phyloP scores from a whole-genome alignment of 192 early-diverging fungal species.

The Umbelopsis vinacea region DNA sequence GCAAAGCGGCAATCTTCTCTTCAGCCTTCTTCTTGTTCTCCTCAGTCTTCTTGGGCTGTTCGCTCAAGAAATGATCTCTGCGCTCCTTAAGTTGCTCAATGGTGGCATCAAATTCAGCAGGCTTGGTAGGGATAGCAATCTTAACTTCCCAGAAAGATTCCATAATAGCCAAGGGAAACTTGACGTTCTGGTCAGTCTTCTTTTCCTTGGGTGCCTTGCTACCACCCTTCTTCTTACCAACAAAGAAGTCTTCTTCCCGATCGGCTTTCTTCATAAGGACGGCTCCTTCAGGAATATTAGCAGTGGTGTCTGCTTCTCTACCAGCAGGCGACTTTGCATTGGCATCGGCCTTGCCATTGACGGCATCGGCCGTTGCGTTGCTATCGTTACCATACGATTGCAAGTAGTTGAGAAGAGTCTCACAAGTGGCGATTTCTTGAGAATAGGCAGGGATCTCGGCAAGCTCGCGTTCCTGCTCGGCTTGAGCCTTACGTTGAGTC shows the following conservation, averaged over 20 bases:
- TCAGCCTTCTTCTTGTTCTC: slow-evolving; percentile 91
- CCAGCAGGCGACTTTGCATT: slow-evolving; percentile 45
- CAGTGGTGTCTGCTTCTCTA: slow-evolving; percentile 54
- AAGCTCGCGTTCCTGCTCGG: slow-evolving; percentile 79
- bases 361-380: slow-evolving; percentile 46
- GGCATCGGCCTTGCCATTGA: slow-evolving; percentile 24
- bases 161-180: slow-evolving; percentile 77
- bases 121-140: slow-evolving; percentile 77
- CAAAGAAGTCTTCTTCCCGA: slow-evolving; percentile 82
- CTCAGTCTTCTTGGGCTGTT: slow-evolving; percentile 76
- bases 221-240: slow-evolving; percentile 67
- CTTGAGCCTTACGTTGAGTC: slow-evolving; percentile 69
- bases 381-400: slow-evolving; percentile 47
- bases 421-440: slow-evolving; percentile 84
- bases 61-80: slow-evolving; percentile 72
- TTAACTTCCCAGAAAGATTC: slow-evolving; percentile 82
- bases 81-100: slow-evolving; percentile 75
- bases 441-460: slow-evolving; percentile 88
- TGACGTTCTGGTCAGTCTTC: slow-evolving; percentile 49
- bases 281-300: slow-evolving; percentile 76
- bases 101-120: slow-evolving; percentile 67
- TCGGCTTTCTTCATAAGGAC: slow-evolving; percentile 78
- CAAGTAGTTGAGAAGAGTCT: slow-evolving; percentile 79
- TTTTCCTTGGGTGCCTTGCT: slow-evolving; percentile 54
- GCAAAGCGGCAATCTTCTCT: slow-evolving; percentile 78